These are phyloP conservation scores for Neurospora tetraspora DNA, from an alignment of 495 filamentous ascomycete species.

Conservation along the genomic window DNA sequence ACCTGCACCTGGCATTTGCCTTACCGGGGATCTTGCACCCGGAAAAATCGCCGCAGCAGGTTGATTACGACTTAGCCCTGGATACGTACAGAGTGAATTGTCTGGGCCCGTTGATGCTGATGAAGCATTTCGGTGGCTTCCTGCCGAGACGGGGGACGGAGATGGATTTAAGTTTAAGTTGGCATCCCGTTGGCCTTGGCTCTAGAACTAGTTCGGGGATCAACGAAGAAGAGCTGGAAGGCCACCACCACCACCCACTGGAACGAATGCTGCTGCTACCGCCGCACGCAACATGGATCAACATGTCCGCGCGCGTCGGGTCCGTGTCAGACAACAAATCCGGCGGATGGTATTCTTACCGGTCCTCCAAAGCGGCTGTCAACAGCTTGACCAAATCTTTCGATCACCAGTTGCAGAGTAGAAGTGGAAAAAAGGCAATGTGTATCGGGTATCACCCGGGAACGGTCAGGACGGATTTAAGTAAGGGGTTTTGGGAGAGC, in stretches of 20 bases:
- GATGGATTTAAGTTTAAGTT: not conserved
- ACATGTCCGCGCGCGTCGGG: constrained; percentile 70
- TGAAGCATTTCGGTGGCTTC: constrained; percentile 62
- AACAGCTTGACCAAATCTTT: constrained; percentile 62
- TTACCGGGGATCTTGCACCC: constrained; percentile 65
- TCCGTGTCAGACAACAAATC: constrained; percentile 57
- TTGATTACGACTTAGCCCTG: constrained; percentile 46
- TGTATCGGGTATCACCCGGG: constrained; percentile 71
- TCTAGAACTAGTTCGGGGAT: too few species aligned
- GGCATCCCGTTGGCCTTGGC: not conserved
- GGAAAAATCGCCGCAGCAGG: constrained; percentile 58
- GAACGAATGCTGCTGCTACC: too few species aligned
- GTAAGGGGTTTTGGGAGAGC: constrained; percentile 57
- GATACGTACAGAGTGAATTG: constrained; percentile 59
- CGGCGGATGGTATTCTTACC: constrained; percentile 72
- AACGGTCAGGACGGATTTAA: constrained; percentile 68
- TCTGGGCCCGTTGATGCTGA: constrained; percentile 61
- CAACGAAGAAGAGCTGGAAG: not conserved
- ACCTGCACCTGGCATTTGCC: constrained; percentile 59
- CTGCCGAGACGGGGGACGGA: constrained; percentile 44
- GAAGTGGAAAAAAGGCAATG: constrained; percentile 48
- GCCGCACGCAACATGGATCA: constrained; percentile 49
- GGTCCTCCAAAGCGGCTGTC: constrained; percentile 61
- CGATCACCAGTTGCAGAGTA: constrained; percentile 52
- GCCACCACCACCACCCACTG: not conserved